phyloP scores from a whole-genome alignment of 108 stramenopile genomes.

The Discostella stelligeroides region DNA sequence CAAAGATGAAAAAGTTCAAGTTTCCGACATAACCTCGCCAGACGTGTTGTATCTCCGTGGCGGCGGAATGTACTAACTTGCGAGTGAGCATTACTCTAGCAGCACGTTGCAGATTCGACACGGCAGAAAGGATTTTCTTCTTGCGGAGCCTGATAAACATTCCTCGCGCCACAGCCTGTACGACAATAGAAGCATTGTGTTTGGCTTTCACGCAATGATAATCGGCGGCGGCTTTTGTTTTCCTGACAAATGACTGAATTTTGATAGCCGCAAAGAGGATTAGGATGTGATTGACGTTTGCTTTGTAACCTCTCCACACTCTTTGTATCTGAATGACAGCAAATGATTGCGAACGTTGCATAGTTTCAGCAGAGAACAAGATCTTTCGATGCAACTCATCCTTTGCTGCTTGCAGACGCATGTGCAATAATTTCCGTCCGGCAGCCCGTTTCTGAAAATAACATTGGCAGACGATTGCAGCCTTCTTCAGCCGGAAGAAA shows the following conservation, averaged over 20 bases:
- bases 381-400: slow-evolving; percentile 1
- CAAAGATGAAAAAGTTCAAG: slow-evolving; percentile 31
- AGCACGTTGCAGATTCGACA: slow-evolving; percentile 5
- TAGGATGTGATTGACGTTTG: slow-evolving; percentile 60
- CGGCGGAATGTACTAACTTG: slow-evolving; percentile 55
- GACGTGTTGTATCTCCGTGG: slow-evolving; percentile 67
- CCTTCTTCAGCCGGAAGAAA: too few relatives aligned
- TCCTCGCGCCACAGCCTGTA: slow-evolving; percentile 13
- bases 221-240: neutral
- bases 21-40: slow-evolving; percentile 63
- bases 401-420: neutral
- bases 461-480: too few relatives aligned
- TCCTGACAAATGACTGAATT: slow-evolving; percentile 51
- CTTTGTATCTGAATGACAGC: slow-evolving; percentile 35
- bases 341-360: slow-evolving; percentile 23
- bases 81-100: neutral
- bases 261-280: slow-evolving; percentile 47
- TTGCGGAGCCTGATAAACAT: slow-evolving; percentile 4
- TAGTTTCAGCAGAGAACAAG: neutral
- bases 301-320: slow-evolving; percentile 65
- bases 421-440: neutral
- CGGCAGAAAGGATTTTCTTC: slow-evolving; percentile 7
- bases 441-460: too few relatives aligned
- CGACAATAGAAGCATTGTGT: neutral
- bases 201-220: slow-evolving; percentile 10